phyloP scores from a whole-genome alignment of 2,329 filamentous ascomycete species.

The Monosporascus sp. region DNA sequence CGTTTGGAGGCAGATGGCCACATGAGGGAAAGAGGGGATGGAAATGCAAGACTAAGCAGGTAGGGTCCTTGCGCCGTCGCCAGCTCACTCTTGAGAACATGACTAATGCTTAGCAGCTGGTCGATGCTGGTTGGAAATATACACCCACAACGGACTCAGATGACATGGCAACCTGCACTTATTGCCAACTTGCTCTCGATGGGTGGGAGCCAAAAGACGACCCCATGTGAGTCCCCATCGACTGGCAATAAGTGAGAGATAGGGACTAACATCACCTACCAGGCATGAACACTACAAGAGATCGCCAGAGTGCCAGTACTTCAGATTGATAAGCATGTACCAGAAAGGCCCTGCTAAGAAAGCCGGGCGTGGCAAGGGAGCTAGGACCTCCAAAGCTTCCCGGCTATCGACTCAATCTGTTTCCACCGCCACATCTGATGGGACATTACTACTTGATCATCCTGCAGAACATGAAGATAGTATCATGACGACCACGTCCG shows the following conservation, averaged over 20 bases:
- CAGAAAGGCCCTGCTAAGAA: conserved; percentile 48
- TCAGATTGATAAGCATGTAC: conserved; percentile 58
- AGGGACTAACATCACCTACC: conserved; percentile 4
- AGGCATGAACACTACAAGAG: conserved; percentile 84
- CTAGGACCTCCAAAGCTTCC: conserved; percentile 62
- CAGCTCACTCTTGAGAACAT: neutral
- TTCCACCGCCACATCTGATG: conserved; percentile 45
- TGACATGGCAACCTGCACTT: conserved; percentile 86
- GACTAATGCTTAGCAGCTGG: conserved; percentile 55
- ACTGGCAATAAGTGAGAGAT: neutral
- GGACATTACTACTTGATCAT: conserved; percentile 42
- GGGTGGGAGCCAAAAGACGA: conserved; percentile 94
- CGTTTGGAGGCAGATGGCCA: conserved; percentile 82
- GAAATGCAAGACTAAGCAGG: conserved; percentile 86
- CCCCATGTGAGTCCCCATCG: conserved; percentile 58
- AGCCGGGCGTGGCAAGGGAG: conserved; percentile 47
- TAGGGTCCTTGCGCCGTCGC: conserved; percentile 30
- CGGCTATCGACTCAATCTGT: conserved; percentile 57
- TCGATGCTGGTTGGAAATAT: conserved; percentile 90
- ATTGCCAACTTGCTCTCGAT: conserved; percentile 84
- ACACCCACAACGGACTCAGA: conserved; percentile 78
- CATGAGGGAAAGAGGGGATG: conserved; percentile 84
- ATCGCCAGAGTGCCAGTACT: conserved; percentile 77
- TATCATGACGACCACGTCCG: conserved; percentile 54
- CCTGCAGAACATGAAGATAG: conserved; percentile 52